phyloP scores from a whole-genome alignment of 257 asterid species.

The Cruciata laevipes region DNA sequence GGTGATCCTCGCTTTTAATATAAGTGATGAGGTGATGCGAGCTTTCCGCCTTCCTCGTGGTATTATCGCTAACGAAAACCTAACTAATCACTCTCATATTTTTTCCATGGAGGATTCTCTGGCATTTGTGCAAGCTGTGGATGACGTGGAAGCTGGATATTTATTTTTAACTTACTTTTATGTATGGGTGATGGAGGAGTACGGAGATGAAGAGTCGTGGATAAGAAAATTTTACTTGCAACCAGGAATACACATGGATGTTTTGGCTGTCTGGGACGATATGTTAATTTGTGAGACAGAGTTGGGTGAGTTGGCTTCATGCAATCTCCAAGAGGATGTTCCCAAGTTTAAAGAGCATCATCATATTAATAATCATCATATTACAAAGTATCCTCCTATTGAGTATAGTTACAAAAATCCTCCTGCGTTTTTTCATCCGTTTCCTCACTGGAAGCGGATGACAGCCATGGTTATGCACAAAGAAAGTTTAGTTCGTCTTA shows the following conservation, averaged over 20 bases:
- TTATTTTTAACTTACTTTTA: no score
- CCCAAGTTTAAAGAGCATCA: not conserved
- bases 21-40: not conserved
- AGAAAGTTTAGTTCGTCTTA: not conserved
- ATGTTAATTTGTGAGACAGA: not conserved
- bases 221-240: not conserved
- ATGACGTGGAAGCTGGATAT: no score
- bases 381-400: not conserved
- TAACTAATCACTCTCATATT: no score
- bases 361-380: no score
- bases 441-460: not conserved
- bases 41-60: not conserved
- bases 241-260: not conserved
- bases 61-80: no score
- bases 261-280: not conserved
- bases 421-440: not conserved
- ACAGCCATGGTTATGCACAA: not conserved
- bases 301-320: not conserved
- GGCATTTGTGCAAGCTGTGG: no score
- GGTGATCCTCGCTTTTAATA: not conserved
- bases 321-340: not conserved
- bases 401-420: no score
- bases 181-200: not conserved
- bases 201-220: not conserved
- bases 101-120: no score